These are phyloP conservation scores for Metarhizium guizhouense DNA, from an alignment of 2,329 filamentous ascomycete species.

Conservation along the genomic window DNA sequence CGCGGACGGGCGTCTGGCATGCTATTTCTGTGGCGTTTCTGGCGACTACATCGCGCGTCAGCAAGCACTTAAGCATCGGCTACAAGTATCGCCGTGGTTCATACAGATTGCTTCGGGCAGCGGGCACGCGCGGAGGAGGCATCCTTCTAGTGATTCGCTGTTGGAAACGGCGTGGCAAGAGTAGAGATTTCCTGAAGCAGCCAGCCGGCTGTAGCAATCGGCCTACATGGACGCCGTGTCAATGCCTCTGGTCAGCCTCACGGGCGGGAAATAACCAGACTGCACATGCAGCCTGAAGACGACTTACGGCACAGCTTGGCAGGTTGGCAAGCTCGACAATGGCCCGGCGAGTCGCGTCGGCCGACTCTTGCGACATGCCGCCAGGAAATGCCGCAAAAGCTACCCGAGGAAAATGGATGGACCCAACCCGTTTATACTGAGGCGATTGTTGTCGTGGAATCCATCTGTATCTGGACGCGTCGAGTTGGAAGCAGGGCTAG, in stretches of 20 bases:
- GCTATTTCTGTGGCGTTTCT: conserved; percentile 1
- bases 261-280: too few relatives aligned
- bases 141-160: not conserved
- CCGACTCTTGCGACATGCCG: not conserved
- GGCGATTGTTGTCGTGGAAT: too few relatives aligned
- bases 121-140: not conserved
- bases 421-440: not conserved
- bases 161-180: not conserved
- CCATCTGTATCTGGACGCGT: too few relatives aligned
- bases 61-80: not conserved
- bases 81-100: not conserved
- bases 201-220: not conserved
- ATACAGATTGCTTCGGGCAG: conserved; percentile 1
- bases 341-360: not conserved
- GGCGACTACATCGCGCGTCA: not conserved
- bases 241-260: not conserved
- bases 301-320: not conserved
- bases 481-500: too few relatives aligned
- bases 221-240: not conserved
- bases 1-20: not conserved
- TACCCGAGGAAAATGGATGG: too few relatives aligned
- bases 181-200: not conserved
- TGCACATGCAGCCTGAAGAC: too few relatives aligned
- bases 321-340: not conserved
- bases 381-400: not conserved